phyloP scores from a whole-genome alignment of 805 yeast genomes.

The Zygotorulaspora danielsina region DNA sequence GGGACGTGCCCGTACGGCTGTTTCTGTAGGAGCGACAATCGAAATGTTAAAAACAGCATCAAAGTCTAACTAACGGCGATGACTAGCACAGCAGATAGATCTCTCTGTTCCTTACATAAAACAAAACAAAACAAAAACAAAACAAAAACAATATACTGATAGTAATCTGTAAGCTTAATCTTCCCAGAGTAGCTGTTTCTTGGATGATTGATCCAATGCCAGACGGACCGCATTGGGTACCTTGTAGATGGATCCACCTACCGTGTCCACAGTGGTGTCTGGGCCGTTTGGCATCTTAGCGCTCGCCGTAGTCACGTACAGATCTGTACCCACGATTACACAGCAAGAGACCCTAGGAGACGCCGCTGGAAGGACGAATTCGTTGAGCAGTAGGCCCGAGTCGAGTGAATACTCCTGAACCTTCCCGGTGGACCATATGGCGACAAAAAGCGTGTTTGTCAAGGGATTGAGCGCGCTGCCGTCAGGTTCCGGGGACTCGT shows the following conservation, averaged over 20 bases:
- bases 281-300: conserved; percentile 37
- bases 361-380: conserved; percentile 53
- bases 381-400: conserved; percentile 48
- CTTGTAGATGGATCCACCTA: conserved; percentile 60
- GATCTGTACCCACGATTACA: conserved; percentile 61
- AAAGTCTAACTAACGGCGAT: too few relatives aligned
- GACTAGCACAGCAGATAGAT: too few relatives aligned
- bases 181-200: conserved; percentile 8
- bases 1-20: background rate
- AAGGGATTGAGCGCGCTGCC: conserved; percentile 59
- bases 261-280: conserved; percentile 36
- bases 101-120: background rate
- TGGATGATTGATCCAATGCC: conserved; percentile 9
- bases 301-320: conserved; percentile 68
- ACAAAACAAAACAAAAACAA: background rate
- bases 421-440: conserved; percentile 58
- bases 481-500: conserved; percentile 64
- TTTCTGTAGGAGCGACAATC: too few relatives aligned
- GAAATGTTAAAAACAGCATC: background rate
- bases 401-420: conserved; percentile 49
- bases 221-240: conserved; percentile 22
- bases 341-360: conserved; percentile 60
- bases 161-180: background rate
- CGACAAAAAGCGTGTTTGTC: conserved; percentile 54
- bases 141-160: background rate